These are phyloP conservation scores for Penicillium sumatraense DNA, from an alignment of 2,329 filamentous ascomycete genomes.

Conservation along the genomic window DNA sequence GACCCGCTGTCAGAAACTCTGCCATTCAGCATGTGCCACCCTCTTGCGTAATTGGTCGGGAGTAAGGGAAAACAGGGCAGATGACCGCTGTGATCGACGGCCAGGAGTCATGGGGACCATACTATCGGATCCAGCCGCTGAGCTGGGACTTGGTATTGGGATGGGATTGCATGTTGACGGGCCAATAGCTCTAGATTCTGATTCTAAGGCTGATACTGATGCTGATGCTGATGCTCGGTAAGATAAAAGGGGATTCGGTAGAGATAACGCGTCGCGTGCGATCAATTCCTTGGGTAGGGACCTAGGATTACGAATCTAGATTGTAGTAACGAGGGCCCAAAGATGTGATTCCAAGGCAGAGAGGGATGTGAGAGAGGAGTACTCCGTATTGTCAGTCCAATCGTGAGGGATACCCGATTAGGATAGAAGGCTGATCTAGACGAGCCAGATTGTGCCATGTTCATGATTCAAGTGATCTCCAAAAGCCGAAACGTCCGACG, in stretches of 20 bases:
- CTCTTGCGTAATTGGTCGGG: neutral
- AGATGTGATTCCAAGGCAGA: neutral
- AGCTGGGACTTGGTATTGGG: too few species aligned
- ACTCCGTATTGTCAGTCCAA: neutral
- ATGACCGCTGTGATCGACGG: neutral
- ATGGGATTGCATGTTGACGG: conserved; percentile 1
- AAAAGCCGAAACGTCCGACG: conserved; percentile 5
- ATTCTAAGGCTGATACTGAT: neutral
- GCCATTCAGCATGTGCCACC: neutral
- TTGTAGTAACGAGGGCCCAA: neutral
- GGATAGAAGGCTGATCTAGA: conserved; percentile 2
- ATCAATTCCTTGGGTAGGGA: neutral
- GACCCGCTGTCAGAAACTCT: conserved; percentile 2
- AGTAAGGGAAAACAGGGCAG: neutral
- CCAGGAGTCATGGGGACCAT: neutral
- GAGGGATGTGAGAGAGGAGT: neutral
- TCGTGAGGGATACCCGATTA: neutral
- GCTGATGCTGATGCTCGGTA: too few species aligned
- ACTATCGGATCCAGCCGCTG: neutral
- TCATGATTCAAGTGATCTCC: neutral
- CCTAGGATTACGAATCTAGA: neutral
- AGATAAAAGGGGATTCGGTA: neutral
- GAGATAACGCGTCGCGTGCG: neutral
- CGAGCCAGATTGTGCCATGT: neutral
- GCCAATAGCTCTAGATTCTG: neutral